Conservation (phyloP, 305 asterid species). For the Rubia occidens region DNA sequence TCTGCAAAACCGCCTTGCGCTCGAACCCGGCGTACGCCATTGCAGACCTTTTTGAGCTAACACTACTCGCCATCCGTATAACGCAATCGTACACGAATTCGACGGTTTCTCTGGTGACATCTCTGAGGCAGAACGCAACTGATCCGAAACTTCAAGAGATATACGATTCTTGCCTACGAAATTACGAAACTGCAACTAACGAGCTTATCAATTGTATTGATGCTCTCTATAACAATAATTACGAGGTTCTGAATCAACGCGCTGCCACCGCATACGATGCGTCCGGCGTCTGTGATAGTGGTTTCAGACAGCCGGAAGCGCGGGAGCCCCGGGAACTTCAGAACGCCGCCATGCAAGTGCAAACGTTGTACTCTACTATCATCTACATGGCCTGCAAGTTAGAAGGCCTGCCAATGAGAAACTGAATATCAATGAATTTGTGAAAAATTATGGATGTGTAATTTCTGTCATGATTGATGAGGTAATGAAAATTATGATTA, state of each 20-base stretch:
- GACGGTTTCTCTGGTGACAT: background rate
- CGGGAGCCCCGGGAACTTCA: background rate
- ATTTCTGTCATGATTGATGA: no score
- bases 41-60: conserved; percentile 15
- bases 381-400: no score
- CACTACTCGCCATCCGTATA: conserved; percentile 8
- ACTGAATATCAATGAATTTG: no score
- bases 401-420: no score
- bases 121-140: background rate
- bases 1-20: conserved; percentile 16
- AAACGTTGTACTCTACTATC: background rate
- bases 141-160: background rate
- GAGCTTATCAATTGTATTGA: conserved; percentile 8
- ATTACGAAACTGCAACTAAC: conserved; percentile 10
- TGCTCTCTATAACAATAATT: background rate
- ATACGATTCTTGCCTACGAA: conserved; percentile 22
- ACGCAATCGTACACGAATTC: conserved; percentile 11
- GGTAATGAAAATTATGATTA: no score
- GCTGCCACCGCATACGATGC: conserved; percentile 7
- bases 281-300: conserved; percentile 13
- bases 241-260: background rate
- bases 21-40: conserved; percentile 24
- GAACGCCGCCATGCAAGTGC: conserved; percentile 2
- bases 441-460: no score
- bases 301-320: conserved; percentile 2